Conservation (phyloP, 2,329 filamentous ascomycete genomes). For the Penicillium sp. region DNA sequence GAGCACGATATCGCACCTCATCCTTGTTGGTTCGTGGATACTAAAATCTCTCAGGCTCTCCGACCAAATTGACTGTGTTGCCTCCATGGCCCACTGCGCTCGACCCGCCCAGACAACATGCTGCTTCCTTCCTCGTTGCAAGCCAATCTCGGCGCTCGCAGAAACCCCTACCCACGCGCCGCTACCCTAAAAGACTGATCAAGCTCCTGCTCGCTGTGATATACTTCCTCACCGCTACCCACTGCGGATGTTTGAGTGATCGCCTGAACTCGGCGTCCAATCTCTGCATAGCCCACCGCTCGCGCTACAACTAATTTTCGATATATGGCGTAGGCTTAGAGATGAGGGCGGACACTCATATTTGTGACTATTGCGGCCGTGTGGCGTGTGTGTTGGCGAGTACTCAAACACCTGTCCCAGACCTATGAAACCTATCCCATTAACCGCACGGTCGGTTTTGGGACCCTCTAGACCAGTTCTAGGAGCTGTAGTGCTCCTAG, state of each 20-base stretch:
- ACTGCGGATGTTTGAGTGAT: neutral
- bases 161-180: neutral
- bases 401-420: neutral
- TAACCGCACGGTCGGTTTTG: neutral
- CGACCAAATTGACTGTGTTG: too few relatives aligned
- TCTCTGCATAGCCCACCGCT: neutral
- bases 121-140: neutral
- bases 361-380: neutral
- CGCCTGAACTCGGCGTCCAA: neutral
- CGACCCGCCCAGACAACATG: too few relatives aligned
- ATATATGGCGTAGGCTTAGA: neutral
- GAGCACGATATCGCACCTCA: neutral
- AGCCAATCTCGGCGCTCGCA: neutral
- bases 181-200: neutral
- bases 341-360: neutral
- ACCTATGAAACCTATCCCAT: neutral
- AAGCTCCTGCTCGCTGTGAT: neutral
- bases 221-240: neutral
- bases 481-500: neutral
- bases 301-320: neutral
- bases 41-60: too few relatives aligned
- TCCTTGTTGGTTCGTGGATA: neutral
- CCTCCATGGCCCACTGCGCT: too few relatives aligned
- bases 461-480: neutral
- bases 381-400: neutral